These are phyloP conservation scores for Ceratocystis colombiana DNA, from an alignment of 2,329 filamentous ascomycete species.

Conservation along the genomic window DNA sequence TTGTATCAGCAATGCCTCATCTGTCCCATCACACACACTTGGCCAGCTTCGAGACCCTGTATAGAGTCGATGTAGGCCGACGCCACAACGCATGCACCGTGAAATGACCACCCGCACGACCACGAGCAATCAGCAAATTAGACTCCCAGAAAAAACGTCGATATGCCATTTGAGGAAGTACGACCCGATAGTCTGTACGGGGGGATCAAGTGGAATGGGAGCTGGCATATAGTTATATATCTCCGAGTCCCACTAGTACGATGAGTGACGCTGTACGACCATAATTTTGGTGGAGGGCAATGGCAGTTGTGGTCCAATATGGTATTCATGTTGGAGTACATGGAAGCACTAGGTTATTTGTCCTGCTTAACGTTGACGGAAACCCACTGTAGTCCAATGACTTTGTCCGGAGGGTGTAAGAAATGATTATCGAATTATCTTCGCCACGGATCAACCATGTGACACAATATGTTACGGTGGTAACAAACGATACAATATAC, in stretches of 20 bases:
- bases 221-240: not conserved
- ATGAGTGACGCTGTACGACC: not conserved
- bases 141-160: not conserved
- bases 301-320: not conserved
- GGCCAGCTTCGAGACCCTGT: not conserved
- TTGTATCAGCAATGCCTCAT: not conserved
- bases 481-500: not conserved
- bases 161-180: not conserved
- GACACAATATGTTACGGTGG: too few relatives aligned
- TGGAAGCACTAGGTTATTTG: not conserved
- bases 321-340: not conserved
- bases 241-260: not conserved
- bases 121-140: too few relatives aligned
- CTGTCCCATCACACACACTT: not conserved
- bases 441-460: too few relatives aligned
- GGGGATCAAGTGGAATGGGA: not conserved
- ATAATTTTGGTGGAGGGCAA: not conserved
- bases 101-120: not conserved
- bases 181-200: not conserved
- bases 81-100: not conserved
- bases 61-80: not conserved
- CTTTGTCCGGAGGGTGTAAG: too few relatives aligned
- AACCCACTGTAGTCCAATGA: too few relatives aligned
- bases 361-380: too few relatives aligned
- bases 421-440: too few relatives aligned